These are phyloP conservation scores for Penicillium bovifimosum DNA, from an alignment of 495 filamentous ascomycete species.

Conservation along the genomic window DNA sequence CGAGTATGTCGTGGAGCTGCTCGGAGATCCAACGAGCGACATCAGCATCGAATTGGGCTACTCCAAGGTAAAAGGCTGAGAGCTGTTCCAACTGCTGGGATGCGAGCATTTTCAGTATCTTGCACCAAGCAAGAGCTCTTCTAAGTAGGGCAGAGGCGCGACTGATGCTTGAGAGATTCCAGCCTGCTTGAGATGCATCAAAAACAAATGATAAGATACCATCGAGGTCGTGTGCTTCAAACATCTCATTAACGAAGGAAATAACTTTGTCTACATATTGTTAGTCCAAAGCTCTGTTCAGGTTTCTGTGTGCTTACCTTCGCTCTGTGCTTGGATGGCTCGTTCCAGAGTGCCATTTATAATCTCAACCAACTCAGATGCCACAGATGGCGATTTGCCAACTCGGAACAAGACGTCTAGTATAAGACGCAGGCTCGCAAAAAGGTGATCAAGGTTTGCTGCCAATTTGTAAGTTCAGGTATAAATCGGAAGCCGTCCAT, in stretches of 20 bases:
- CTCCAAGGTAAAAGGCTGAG: constrained; percentile 19
- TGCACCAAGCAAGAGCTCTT: constrained; percentile 36
- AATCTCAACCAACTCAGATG: constrained; percentile 36
- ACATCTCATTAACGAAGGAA: constrained; percentile 21
- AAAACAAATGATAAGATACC: constrained; percentile 26
- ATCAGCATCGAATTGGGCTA: constrained; percentile 34
- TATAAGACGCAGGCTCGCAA: constrained; percentile 21
- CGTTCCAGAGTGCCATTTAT: constrained; percentile 37
- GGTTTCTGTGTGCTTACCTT: constrained; percentile 20
- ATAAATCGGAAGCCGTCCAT: not conserved
- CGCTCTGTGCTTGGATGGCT: constrained; percentile 24
- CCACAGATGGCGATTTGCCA: constrained; percentile 37
- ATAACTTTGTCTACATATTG: constrained; percentile 15
- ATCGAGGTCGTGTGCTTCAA: constrained; percentile 26
- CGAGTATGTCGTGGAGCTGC: constrained; percentile 23
- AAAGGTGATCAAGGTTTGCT: constrained; percentile 29
- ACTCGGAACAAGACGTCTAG: constrained; percentile 25
- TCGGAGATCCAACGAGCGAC: constrained; percentile 38
- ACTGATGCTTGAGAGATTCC: constrained; percentile 30
- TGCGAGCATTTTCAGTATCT: constrained; percentile 23
- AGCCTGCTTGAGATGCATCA: constrained; percentile 25
- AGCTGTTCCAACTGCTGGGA: constrained; percentile 15
- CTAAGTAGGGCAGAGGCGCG: constrained; percentile 39
- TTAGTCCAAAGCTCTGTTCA: not conserved
- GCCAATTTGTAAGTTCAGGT: not conserved